Percentiles rank a stretch among this genome's conserved stretches.
Conservation (phyloP, 306 rosid genomes). For the Vigna angularis region DNA sequence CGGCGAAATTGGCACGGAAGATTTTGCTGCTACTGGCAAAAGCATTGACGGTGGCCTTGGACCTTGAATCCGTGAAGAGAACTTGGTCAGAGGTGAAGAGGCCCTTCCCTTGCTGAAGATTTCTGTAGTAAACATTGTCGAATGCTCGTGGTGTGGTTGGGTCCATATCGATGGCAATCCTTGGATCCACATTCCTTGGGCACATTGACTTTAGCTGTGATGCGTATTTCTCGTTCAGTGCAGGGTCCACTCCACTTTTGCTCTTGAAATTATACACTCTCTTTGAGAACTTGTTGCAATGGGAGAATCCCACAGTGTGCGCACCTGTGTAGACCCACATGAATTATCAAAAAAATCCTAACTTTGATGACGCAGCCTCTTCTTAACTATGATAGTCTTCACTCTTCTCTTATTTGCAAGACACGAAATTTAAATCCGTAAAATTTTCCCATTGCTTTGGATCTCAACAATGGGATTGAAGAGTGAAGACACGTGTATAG, state of each 20-base stretch:
- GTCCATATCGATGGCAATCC: slow-evolving; percentile 82
- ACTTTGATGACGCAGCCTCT: background rate
- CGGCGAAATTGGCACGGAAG: slow-evolving; percentile 59
- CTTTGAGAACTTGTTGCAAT: slow-evolving; percentile 57
- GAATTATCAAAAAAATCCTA: background rate
- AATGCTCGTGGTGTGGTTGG: slow-evolving; percentile 67
- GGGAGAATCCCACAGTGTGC: slow-evolving; percentile 84
- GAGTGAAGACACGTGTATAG: background rate
- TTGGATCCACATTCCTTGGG: slow-evolving; percentile 67
- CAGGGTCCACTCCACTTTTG: slow-evolving; percentile 55
- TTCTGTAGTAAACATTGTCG: slow-evolving; percentile 67
- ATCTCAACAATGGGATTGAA: background rate
- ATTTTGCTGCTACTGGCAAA: slow-evolving; percentile 56
- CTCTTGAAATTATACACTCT: slow-evolving; percentile 64
- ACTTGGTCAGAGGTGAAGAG: slow-evolving; percentile 77
- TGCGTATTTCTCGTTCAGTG: slow-evolving; percentile 54
- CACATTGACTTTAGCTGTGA: slow-evolving; percentile 56
- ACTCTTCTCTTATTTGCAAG: background rate
- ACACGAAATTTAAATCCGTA: background rate
- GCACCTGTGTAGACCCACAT: slow-evolving; percentile 56
- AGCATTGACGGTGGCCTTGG: slow-evolving; percentile 55
- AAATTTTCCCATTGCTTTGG: background rate
- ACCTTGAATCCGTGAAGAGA: slow-evolving; percentile 62
- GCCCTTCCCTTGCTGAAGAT: slow-evolving; percentile 68
- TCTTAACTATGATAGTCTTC: too few species aligned